Evolutionary conservation across 306 rosid genomes (phyloP).

Genomic region (Cotoneaster glaucophyllus): DNA sequence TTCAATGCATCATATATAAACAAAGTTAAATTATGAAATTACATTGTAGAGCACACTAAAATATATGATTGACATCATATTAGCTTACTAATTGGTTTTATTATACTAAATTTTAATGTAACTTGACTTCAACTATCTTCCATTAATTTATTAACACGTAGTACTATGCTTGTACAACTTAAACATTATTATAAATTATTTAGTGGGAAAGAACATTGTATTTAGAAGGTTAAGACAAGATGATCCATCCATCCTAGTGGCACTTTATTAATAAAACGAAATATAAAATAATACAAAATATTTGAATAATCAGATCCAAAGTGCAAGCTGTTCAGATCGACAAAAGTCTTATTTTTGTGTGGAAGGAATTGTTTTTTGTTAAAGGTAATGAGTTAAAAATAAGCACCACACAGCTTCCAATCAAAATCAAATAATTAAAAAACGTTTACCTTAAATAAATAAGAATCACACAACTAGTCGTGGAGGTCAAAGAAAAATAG

Average conservation of each 20-base stretch:
- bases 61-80: no score
- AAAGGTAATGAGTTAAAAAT: neutral
- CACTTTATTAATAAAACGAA: neutral
- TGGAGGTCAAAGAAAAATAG: neutral
- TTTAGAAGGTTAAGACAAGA: neutral
- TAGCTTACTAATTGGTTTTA: no score
- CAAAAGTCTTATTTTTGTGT: neutral
- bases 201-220: neutral
- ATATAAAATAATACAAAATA: neutral
- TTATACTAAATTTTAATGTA: neutral
- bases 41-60: no score
- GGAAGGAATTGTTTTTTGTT: neutral
- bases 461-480: neutral
- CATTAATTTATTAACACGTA: neutral
- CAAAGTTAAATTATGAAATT: no score
- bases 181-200: neutral
- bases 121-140: neutral
- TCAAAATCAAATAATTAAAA: neutral
- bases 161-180: neutral
- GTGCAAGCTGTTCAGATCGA: constrained; percentile 5
- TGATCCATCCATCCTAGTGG: neutral
- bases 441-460: no score
- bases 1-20: no score
- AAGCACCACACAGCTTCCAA: neutral
- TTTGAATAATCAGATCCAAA: neutral